phyloP scores from a whole-genome alignment of 306 rosid species.

The Trichosanthes truncata region DNA sequence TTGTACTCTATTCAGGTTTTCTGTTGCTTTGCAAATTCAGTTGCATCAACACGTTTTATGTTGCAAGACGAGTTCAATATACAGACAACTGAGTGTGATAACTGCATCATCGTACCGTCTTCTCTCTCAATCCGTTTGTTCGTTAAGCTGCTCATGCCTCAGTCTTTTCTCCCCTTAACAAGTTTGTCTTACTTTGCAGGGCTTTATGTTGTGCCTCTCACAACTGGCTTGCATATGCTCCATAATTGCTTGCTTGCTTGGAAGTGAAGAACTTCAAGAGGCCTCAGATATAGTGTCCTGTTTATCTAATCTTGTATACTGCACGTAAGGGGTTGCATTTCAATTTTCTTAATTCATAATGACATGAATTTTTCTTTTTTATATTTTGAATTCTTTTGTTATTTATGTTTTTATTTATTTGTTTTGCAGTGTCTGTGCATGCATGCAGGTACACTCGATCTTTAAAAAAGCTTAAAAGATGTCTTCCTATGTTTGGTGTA shows the following conservation, averaged over 20 bases:
- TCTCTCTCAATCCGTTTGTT: background rate
- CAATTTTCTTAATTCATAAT: background rate
- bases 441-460: constrained; percentile 54
- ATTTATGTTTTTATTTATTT: background rate
- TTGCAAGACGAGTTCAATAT: constrained; percentile 81
- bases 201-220: constrained; percentile 56
- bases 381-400: background rate
- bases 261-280: constrained; percentile 40
- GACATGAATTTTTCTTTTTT: background rate
- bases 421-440: constrained; percentile 61
- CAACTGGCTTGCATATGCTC: constrained; percentile 52
- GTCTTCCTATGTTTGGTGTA: background rate
- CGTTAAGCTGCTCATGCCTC: background rate
- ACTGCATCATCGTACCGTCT: constrained; percentile 71
- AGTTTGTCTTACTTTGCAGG: constrained; percentile 25
- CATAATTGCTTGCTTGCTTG: constrained; percentile 40
- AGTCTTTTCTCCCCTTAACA: background rate
- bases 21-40: constrained; percentile 54
- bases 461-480: background rate
- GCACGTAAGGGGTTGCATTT: constrained; percentile 46
- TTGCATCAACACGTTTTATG: constrained; percentile 72
- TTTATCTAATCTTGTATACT: constrained; percentile 46
- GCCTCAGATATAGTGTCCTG: constrained; percentile 40
- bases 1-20: constrained; percentile 36
- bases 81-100: constrained; percentile 65